These are phyloP conservation scores for Gypsophila paniculata DNA, from an alignment of 179 eudicot genomes.

Conservation along the genomic window DNA sequence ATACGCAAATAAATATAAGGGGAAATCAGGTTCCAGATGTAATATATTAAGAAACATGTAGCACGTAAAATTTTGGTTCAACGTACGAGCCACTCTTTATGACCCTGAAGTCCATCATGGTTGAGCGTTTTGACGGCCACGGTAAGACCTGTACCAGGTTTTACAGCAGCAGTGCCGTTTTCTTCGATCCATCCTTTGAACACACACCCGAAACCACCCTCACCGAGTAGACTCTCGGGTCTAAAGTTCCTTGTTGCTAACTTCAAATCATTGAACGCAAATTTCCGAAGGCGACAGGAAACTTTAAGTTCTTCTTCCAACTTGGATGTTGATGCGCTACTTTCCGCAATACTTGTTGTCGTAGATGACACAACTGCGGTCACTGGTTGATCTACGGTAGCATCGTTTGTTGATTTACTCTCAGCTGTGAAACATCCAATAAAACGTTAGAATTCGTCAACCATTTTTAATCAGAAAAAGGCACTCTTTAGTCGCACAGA, in stretches of 20 bases:
- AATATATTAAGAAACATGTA: not conserved
- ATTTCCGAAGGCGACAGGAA: slow-evolving; percentile 68
- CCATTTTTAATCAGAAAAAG: not conserved
- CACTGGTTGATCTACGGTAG: slow-evolving; percentile 56
- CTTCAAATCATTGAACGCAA: slow-evolving; percentile 72
- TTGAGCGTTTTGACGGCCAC: slow-evolving; percentile 92
- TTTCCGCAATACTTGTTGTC: slow-evolving; percentile 72
- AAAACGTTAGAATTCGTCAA: slow-evolving; percentile 6
- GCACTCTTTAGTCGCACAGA: not conserved
- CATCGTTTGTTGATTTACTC: slow-evolving; percentile 51
- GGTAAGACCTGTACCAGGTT: slow-evolving; percentile 89
- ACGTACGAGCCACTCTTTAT: slow-evolving; percentile 92
- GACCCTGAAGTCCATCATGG: slow-evolving; percentile 97
- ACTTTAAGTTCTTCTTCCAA: slow-evolving; percentile 82
- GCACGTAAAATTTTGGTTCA: slow-evolving; percentile 14
- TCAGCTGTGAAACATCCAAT: slow-evolving; percentile 36
- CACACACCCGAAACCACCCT: slow-evolving; percentile 92
- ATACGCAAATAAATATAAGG: slow-evolving; percentile 18
- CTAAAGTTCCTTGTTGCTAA: slow-evolving; percentile 79
- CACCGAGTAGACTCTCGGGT: slow-evolving; percentile 89
- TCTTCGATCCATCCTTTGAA: slow-evolving; percentile 95
- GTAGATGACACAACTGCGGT: slow-evolving; percentile 52
- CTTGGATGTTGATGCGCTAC: slow-evolving; percentile 69
- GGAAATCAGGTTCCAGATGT: not conserved
- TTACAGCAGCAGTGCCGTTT: slow-evolving; percentile 88